phyloP scores from a whole-genome alignment of 129 eudicot species.

The Oenanthe sinensis region DNA sequence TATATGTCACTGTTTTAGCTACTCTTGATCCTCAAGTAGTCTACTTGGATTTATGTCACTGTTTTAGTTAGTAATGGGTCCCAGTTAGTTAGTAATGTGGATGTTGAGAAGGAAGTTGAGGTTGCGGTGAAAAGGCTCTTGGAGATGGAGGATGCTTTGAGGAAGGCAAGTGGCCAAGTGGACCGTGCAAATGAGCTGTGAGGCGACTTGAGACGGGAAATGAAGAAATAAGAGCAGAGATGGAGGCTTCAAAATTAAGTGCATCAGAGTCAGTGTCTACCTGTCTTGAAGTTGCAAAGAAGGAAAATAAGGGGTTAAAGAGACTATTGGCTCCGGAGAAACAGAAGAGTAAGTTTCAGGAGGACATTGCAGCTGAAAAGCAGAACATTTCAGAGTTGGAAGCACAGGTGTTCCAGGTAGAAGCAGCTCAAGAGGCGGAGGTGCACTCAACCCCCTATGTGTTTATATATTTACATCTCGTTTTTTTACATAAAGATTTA shows the following conservation, averaged over 20 bases:
- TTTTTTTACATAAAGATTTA: neutral
- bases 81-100: no score
- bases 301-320: constrained; percentile 85
- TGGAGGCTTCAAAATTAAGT: constrained; percentile 94
- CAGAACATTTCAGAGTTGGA: constrained; percentile 55
- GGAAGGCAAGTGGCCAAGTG: constrained; percentile 94
- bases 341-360: constrained; percentile 79
- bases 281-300: constrained; percentile 78
- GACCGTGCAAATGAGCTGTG: constrained; percentile 91
- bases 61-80: no score
- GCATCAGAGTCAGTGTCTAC: constrained; percentile 85
- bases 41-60: no score
- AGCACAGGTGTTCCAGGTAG: constrained; percentile 46
- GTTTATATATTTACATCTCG: neutral
- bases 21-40: no score
- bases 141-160: constrained; percentile 88
- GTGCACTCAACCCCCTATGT: constrained; percentile 28
- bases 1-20: neutral
- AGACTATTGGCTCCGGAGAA: constrained; percentile 90
- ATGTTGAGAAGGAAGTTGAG: no score
- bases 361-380: constrained; percentile 77
- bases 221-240: constrained; percentile 90
- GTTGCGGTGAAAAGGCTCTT: constrained; percentile 79
- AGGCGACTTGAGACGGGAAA: constrained; percentile 80
- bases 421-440: constrained; percentile 69